Base-by-base conservation (phyloP, 1,139 yeast genomes). In the Sugiyamaella paludigena region DNA sequence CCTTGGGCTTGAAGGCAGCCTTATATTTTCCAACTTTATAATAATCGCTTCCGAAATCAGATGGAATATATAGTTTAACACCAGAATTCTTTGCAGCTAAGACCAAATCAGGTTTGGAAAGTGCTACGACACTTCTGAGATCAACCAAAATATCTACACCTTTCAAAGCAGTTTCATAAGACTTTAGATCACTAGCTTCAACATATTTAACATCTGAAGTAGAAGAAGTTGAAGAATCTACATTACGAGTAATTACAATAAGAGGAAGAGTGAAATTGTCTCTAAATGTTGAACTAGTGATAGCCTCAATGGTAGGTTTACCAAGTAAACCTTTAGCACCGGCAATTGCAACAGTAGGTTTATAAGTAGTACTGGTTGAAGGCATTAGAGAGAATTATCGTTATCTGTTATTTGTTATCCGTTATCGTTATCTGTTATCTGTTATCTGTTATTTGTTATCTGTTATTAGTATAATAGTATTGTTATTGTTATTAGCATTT, bases 261-360 rank as follows among this genome's bases (percentile, higher is more conserved):
- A 82, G 67, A 29, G 87, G 87, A 40, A 70, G 68, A 6, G 69
- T 54, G 53, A 77, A 63, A 55, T 76, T 75, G 51, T 66, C 65
- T 16, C 68, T 67, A 59, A 80, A 79, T 13, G 66, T 55, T 11
- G 73, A 61, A 6, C 76, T 68, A 10, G 72, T 58, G 41, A 80
- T 65, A 4, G 81, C 80, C 1, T 67, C 67, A 31, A 81, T 47
- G 16, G 72, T 66, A 41, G 79, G 77, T 49, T 67, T 60, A 32
- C 83, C 85, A 43, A 82, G 66, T 54, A 65, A 54, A 29, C 87
- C 87, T 51, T 73, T 70, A 43, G 74, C 60, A 37, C 87, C 86
- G 51, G 77, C 60, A 48, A 82, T 63, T 30, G 83, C 85, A 57
- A 82, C 58, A 9, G 24, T 19, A 19, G 24, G 24, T 19, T 19